Evolutionary conservation across 345 rosid species (phyloP).

Genomic region (Moricandia arvensis): DNA sequence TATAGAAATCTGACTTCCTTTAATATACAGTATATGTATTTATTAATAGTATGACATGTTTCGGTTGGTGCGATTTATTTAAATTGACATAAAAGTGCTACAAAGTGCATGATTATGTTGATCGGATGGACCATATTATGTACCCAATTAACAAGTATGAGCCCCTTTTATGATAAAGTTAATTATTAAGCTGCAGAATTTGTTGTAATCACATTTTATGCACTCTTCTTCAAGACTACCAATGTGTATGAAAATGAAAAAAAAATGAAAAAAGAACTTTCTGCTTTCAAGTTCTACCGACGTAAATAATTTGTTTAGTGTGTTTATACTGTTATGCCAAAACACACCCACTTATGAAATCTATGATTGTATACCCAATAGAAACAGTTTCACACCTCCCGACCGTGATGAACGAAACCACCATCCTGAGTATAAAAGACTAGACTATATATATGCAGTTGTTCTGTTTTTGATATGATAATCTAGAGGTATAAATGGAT

Average conservation of each 20-base stretch:
- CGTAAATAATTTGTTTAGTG: constrained; percentile 9
- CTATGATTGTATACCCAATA: neutral
- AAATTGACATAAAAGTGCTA: constrained; percentile 28
- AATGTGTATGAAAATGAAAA: neutral
- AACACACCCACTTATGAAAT: constrained; percentile 15
- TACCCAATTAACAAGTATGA: constrained; percentile 26
- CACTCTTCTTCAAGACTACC: constrained; percentile 3
- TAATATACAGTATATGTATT: neutral
- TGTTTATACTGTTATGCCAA: constrained; percentile 6
- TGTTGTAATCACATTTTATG: constrained; percentile 16
- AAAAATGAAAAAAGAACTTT: neutral
- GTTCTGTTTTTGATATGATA: neutral
- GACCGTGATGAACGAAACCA: constrained; percentile 3
- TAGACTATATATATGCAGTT: neutral
- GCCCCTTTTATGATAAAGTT: constrained; percentile 6
- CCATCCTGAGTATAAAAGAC: neutral
- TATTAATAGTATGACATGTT: constrained; percentile 13
- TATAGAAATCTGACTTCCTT: neutral
- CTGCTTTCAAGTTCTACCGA: constrained; percentile 23
- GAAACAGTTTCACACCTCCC: constrained; percentile 17
- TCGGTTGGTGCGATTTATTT: constrained; percentile 33
- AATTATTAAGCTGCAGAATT: constrained; percentile 22
- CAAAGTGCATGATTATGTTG: constrained; percentile 30
- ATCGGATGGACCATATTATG: constrained; percentile 31
- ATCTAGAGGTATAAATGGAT: neutral